Evolutionary conservation across 768 basidiomycete genomes (phyloP).

Genomic region (Rhizopogon vesiculosus): DNA sequence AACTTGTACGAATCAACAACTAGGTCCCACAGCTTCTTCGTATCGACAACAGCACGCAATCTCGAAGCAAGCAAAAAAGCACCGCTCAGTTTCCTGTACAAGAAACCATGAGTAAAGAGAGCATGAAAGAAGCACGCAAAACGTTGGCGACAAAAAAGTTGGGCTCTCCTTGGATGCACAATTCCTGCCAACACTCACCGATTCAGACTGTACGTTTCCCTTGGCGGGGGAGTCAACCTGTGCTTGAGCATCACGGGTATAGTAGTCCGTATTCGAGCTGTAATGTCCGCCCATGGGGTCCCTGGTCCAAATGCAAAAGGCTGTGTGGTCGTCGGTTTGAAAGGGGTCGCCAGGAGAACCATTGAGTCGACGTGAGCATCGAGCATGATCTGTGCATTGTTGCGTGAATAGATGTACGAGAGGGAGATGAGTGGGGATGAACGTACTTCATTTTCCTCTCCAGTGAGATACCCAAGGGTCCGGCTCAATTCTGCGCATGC

Average conservation of each 20-base stretch:
- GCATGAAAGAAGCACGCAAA: no score
- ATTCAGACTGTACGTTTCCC: conserved; percentile 94
- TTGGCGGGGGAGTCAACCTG: conserved; percentile 86
- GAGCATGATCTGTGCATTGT: conserved; percentile 58
- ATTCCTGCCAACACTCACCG: conserved; percentile 38
- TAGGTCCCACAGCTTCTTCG: conserved; percentile 70
- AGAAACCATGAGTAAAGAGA: no score
- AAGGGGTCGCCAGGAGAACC: conserved; percentile 81
- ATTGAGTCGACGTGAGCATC: conserved; percentile 83
- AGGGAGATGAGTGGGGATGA: not conserved
- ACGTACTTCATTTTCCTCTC: conserved; percentile 73
- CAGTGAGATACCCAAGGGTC: conserved; percentile 87
- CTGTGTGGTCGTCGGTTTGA: conserved; percentile 57
- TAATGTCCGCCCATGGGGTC: conserved; percentile 66
- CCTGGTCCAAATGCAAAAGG: conserved; percentile 78
- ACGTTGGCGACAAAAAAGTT: no score
- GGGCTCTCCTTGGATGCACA: no score
- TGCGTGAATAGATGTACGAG: not conserved
- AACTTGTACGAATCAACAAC: conserved; percentile 30
- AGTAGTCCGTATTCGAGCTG: conserved; percentile 66
- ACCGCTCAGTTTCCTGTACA: conserved; percentile 70
- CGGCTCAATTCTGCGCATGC: conserved; percentile 70
- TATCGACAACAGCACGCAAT: conserved; percentile 69
- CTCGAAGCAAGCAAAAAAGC: conserved; percentile 76
- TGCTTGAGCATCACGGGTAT: conserved; percentile 91